phyloP scores from a whole-genome alignment of 306 rosid species.

The Cercis canadensis region DNA sequence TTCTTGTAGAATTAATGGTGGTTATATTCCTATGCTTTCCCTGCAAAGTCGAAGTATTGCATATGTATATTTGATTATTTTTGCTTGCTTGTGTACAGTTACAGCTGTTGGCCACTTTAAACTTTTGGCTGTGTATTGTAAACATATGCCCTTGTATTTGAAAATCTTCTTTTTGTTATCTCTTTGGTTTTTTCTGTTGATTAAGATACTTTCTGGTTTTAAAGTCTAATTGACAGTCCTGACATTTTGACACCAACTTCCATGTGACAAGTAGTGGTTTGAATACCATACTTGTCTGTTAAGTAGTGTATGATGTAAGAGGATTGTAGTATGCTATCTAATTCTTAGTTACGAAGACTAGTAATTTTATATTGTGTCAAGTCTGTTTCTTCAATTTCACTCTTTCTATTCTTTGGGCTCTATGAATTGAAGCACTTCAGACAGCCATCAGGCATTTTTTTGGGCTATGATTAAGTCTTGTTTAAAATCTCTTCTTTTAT shows the following conservation, averaged over 20 bases:
- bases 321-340: not conserved
- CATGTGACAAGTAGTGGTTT: not conserved
- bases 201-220: constrained; percentile 4
- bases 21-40: too few species aligned
- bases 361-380: not conserved
- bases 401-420: constrained; percentile 4
- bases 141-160: constrained; percentile 16
- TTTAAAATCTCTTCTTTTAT: not conserved
- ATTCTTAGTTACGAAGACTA: not conserved
- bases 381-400: constrained; percentile 8
- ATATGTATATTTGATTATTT: not conserved
- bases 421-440: constrained; percentile 15
- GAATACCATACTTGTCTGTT: not conserved
- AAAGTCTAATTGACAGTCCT: not conserved
- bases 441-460: not conserved
- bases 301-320: not conserved
- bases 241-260: not conserved
- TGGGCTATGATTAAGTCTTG: not conserved
- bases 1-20: too few species aligned
- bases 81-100: constrained; percentile 52
- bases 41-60: too few species aligned
- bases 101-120: constrained; percentile 45
- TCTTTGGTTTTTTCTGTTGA: constrained; percentile 24
- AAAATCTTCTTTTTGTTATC: constrained; percentile 14
- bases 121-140: constrained; percentile 12